Evolutionary conservation across 495 filamentous ascomycete species (phyloP), one percentile per base, ranked within the genome.

Genomic region (Trichodelitschia bisporula): DNA sequence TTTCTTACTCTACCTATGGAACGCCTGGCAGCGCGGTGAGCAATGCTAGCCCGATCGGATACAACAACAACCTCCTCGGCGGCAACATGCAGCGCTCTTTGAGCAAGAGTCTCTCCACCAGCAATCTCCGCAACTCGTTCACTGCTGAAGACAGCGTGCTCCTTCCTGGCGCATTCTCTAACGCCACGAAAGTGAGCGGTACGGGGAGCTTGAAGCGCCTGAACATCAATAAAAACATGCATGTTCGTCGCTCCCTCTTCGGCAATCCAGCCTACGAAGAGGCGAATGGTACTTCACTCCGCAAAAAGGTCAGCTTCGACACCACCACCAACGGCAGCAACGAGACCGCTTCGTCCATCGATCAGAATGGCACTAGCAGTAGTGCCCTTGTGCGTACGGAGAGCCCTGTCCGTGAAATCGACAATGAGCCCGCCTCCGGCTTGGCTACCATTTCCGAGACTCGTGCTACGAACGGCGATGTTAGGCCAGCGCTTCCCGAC

Each of bases 261-360:
- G 42, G 58, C 57, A 41, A 46, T 14, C 41, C 43, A 26, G 50
- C 51, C 17, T 54, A 59, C 14, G 31, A 45, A 3, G 26, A 39
- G 3, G 52, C 45, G 9, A 45, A 58, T 3, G 30, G 48, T 11
- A 31, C 29, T 14, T 27, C 58, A 17, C 50, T 76, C 37, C 76
- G 67, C 42, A 92, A 91, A 54, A 67, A 69, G 33, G 86, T 93
- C 31, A 91, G 78, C 51, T 95, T 95, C 41, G 78, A 91, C 41
- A 64, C 69, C 6, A 57, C 55, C 37, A 28, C 43, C 11, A 48
- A 46, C 29, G 48, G 53, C 16, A 44, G 51, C 11, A 57, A 58
- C 36, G n/a, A n/a, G n/a, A n/a, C n/a, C n/a, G n/a, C n/a, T n/a
- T n/a, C n/a, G n/a, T n/a, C n/a, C n/a, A n/a, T n/a, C n/a, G 52